These are phyloP conservation scores for Tylopilus orsonianus DNA, from an alignment of 1,284 basidiomycete genomes.

Conservation along the genomic window DNA sequence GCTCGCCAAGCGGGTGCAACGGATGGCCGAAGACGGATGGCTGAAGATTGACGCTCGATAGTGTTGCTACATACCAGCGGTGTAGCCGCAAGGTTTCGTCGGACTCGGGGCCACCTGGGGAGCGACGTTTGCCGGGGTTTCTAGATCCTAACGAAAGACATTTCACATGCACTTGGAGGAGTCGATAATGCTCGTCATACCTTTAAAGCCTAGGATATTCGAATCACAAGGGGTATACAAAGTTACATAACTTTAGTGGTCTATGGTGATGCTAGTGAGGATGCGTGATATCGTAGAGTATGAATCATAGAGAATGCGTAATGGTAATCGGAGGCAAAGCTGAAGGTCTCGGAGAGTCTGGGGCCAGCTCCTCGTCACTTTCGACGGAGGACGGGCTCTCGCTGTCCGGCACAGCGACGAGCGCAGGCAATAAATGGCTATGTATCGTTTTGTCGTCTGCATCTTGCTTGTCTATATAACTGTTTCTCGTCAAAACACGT, in stretches of 20 bases:
- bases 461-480: constrained; percentile 21
- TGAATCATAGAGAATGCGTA: constrained; percentile 38
- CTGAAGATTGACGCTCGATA: no score
- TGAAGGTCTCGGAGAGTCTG: constrained; percentile 18
- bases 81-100: no score
- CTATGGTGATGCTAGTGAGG: constrained; percentile 24
- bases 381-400: constrained; percentile 29
- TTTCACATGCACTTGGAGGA: constrained; percentile 8
- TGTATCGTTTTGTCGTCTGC: constrained; percentile 29
- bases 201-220: constrained; percentile 11
- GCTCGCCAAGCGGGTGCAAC: constrained; percentile 73
- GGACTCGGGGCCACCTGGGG: no score
- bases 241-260: constrained; percentile 19
- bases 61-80: no score
- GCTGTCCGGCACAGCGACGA: constrained; percentile 34
- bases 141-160: constrained; percentile 1
- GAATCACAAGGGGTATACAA: constrained; percentile 25
- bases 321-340: constrained; percentile 42
- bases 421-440: constrained; percentile 36
- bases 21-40: constrained; percentile 46
- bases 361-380: constrained; percentile 35
- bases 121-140: not conserved
- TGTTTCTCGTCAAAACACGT: constrained; percentile 9
- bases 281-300: constrained; percentile 9
- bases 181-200: constrained; percentile 20